Percentiles rank a stretch among this genome's conserved stretches.
phyloP scores from a whole-genome alignment of 2,329 filamentous ascomycete genomes.

The Epicoccum sorghinum region DNA sequence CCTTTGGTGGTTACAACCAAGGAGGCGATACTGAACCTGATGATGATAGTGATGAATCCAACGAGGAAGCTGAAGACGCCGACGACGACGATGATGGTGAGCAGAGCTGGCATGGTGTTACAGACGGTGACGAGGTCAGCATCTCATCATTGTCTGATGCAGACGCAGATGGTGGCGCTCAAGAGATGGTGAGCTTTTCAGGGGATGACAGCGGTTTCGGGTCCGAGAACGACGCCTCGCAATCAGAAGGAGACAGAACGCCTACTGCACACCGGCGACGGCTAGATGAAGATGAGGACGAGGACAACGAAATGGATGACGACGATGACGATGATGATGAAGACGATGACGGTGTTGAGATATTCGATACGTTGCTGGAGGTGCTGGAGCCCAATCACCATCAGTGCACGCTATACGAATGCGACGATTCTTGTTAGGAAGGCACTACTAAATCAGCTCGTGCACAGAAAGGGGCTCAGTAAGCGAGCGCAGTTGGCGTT shows the following conservation, averaged over 20 bases:
- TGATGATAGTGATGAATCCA: constrained; percentile 37
- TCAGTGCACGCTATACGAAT: constrained; percentile 20
- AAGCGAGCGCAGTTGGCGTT: not conserved
- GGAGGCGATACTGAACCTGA: constrained; percentile 45
- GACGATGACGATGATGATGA: constrained; percentile 10
- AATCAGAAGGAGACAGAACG: constrained; percentile 19
- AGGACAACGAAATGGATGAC: constrained; percentile 11
- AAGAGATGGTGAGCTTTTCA: constrained; percentile 41
- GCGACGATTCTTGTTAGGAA: constrained; percentile 10
- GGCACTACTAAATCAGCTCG: not conserved
- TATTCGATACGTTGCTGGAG: constrained; percentile 31
- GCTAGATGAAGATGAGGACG: constrained; percentile 21
- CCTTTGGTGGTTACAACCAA: constrained; percentile 30
- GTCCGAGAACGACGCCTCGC: constrained; percentile 33
- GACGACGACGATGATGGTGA: constrained; percentile 33
- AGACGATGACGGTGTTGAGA: constrained; percentile 18
- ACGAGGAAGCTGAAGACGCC: constrained; percentile 36
- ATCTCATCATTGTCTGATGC: constrained; percentile 15
- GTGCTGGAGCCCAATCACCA: constrained; percentile 22
- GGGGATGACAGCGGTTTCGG: constrained; percentile 46
- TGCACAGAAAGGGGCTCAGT: not conserved
- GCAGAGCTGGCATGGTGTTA: constrained; percentile 34
- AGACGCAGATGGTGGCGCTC: constrained; percentile 25
- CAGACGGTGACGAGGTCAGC: constrained; percentile 26
- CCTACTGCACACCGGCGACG: constrained; percentile 3